A percentile compares a stretch with the other conserved stretches of the same genome.
Evolutionary conservation across 768 basidiomycete genomes (phyloP).

Genomic region (Russula compacta): DNA sequence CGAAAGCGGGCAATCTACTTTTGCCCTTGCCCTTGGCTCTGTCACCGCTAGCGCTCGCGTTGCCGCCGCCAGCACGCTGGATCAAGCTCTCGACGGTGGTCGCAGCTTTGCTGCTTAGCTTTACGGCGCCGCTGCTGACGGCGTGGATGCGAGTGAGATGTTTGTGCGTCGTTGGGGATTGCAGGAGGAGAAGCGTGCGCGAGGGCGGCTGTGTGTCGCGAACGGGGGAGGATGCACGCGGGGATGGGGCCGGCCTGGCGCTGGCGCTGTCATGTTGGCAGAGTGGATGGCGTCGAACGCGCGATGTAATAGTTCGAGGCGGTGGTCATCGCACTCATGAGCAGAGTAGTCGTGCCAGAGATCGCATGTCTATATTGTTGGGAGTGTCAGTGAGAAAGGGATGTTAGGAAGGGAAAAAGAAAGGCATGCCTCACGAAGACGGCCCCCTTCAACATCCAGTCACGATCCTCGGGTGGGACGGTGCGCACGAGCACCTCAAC

Average conservation of each 20-base stretch:
- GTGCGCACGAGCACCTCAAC: slow-evolving; percentile 17
- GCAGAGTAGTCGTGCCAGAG: slow-evolving; percentile 16
- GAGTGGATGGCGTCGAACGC: slow-evolving; percentile 14
- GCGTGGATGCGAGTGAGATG: slow-evolving; percentile 11
- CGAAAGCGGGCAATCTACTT: not conserved
- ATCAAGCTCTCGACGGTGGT: slow-evolving; percentile 9
- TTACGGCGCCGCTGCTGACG: slow-evolving; percentile 16
- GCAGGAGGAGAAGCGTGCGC: slow-evolving; percentile 16
- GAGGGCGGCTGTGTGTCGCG: slow-evolving; percentile 8
- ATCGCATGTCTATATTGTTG: slow-evolving; percentile 15
- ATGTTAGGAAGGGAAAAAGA: not conserved
- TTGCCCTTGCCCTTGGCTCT: not conserved
- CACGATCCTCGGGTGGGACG: slow-evolving; percentile 17
- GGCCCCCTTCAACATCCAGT: slow-evolving; percentile 19
- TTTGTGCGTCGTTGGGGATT: slow-evolving; percentile 18
- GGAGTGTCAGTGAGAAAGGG: not conserved
- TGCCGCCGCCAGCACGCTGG: not conserved
- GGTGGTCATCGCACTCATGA: slow-evolving; percentile 15
- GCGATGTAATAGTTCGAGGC: slow-evolving; percentile 19
- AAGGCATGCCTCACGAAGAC: slow-evolving; percentile 16
- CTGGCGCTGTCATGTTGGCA: not conserved
- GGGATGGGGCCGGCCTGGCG: not conserved
- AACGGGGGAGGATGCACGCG: not conserved
- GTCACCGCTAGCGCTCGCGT: not conserved
- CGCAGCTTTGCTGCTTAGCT: slow-evolving; percentile 15